phyloP scores from a whole-genome alignment of 2,329 filamentous ascomycete species.

The Pseudovirgaria hyperparasitica region DNA sequence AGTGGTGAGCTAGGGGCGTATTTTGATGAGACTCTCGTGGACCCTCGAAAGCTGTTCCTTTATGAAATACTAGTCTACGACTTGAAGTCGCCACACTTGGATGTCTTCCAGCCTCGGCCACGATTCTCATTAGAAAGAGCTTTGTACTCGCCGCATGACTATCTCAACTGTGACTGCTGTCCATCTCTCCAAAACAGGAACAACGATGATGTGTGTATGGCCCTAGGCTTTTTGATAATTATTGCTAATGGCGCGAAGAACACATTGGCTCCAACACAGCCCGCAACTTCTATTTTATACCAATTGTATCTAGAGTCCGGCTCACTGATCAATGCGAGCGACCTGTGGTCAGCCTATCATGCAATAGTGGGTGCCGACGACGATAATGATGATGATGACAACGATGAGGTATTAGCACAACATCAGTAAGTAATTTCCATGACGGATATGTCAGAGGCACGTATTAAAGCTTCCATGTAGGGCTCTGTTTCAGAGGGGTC shows the following conservation, averaged over 20 bases:
- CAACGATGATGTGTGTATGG: constrained; percentile 17
- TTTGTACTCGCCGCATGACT: constrained; percentile 61
- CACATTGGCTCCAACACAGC: constrained; percentile 47
- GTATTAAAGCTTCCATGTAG: constrained; percentile 15
- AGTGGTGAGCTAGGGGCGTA: constrained; percentile 37
- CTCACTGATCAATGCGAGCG: constrained; percentile 62
- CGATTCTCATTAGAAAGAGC: constrained; percentile 58
- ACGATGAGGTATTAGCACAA: constrained; percentile 23
- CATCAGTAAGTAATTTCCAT: constrained; percentile 6
- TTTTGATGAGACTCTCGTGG: constrained; percentile 33
- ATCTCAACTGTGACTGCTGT: constrained; percentile 63
- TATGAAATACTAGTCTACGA: constrained; percentile 70
- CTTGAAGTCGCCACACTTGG: constrained; percentile 52
- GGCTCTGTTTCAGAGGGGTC: constrained; percentile 69
- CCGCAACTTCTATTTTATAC: constrained; percentile 61
- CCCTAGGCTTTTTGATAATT: constrained; percentile 1
- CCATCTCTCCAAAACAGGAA: constrained; percentile 27
- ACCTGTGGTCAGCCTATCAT: constrained; percentile 67
- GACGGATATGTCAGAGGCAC: too few species aligned
- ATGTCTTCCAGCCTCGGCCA: constrained; percentile 66
- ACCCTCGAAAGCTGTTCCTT: constrained; percentile 43
- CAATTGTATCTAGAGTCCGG: constrained; percentile 70
- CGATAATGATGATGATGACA: constrained; percentile 34
- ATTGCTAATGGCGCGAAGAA: constrained; percentile 6
- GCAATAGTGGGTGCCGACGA: constrained; percentile 43